phyloP scores from a whole-genome alignment of 768 basidiomycete species.

The Coprinopsis sp. region DNA sequence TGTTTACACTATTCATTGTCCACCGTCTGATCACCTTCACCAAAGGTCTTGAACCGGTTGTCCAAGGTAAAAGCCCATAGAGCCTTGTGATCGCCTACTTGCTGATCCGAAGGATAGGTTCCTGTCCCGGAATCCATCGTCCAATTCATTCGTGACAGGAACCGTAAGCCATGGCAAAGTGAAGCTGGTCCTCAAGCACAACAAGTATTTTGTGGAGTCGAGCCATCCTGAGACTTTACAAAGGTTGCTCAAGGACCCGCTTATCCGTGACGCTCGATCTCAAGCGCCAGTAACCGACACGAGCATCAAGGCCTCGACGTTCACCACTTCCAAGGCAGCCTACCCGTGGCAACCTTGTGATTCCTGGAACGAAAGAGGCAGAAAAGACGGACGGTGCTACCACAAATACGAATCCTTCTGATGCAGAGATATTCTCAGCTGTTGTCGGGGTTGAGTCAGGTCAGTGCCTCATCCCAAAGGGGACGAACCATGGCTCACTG shows the following conservation, averaged over 20 bases:
- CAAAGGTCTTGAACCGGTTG: slow-evolving; percentile 71
- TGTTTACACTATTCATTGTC: slow-evolving; percentile 16
- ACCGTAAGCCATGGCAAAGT: slow-evolving; percentile 98
- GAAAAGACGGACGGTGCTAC: slow-evolving; percentile 54
- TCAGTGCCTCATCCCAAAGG: slow-evolving; percentile 27
- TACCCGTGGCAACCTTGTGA: slow-evolving; percentile 73
- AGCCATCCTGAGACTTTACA: slow-evolving; percentile 92
- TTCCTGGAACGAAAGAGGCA: slow-evolving; percentile 77
- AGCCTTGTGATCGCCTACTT: slow-evolving; percentile 1
- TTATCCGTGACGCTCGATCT: slow-evolving; percentile 82
- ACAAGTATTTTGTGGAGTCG: slow-evolving; percentile 96
- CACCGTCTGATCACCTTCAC: slow-evolving; percentile 22
- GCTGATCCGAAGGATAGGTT: slow-evolving; percentile 51
- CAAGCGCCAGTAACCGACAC: slow-evolving; percentile 63
- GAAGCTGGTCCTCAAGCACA: slow-evolving; percentile 96
- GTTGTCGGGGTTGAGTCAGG: slow-evolving; percentile 94
- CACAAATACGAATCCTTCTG: slow-evolving; percentile 33
- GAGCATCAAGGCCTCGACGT: slow-evolving; percentile 70
- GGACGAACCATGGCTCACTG: not conserved
- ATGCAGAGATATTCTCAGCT: slow-evolving; percentile 85
- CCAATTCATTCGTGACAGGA: slow-evolving; percentile 83
- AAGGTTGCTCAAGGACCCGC: slow-evolving; percentile 75
- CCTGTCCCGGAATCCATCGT: slow-evolving; percentile 88
- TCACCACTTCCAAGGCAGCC: slow-evolving; percentile 82
- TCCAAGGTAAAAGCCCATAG: slow-evolving; percentile 55